Percentiles rank a stretch among this genome's conserved stretches.
Evolutionary conservation across 2,329 filamentous ascomycete species (phyloP).

Genomic region (Parastagonospora avenae): DNA sequence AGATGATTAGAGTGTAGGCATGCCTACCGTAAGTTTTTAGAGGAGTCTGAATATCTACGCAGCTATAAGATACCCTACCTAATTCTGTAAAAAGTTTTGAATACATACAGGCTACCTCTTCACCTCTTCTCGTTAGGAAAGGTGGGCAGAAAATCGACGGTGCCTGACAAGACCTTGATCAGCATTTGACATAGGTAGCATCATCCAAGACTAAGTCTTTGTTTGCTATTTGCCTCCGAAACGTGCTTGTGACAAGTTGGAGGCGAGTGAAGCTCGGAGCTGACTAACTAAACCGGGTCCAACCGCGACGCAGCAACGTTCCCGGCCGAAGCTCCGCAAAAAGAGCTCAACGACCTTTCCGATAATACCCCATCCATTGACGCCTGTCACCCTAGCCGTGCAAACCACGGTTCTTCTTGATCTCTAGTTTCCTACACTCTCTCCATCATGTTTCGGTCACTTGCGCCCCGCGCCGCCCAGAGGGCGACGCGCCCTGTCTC

Average conservation of each 20-base stretch:
- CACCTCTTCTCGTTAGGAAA: too few species aligned
- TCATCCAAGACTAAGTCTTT: too few species aligned
- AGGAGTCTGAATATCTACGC: background rate
- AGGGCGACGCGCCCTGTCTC: conserved; percentile 47
- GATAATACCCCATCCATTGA: conserved; percentile 46
- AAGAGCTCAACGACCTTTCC: conserved; percentile 45
- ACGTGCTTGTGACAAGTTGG: conserved; percentile 2
- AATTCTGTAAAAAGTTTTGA: too few species aligned
- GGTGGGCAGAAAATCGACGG: too few species aligned
- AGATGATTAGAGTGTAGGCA: conserved; percentile 43
- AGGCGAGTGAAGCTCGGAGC: conserved; percentile 4
- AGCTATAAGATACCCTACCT: too few species aligned
- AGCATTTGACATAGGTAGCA: too few species aligned
- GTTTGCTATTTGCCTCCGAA: background rate
- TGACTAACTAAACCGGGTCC: conserved; percentile 5
- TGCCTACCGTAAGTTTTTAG: too few species aligned
- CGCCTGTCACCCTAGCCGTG: conserved; percentile 37
- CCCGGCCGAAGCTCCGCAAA: conserved; percentile 33
- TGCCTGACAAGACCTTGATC: too few species aligned
- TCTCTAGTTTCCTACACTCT: conserved; percentile 23
- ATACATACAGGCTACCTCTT: too few species aligned
- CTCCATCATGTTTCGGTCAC: conserved; percentile 57
- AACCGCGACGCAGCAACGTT: conserved; percentile 17
- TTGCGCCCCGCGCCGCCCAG: conserved; percentile 56
- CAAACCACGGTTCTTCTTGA: conserved; percentile 36